Evolutionary conservation across 495 filamentous ascomycete genomes (phyloP), one percentile per base, ranked within the genome.

Genomic region (Platismatia glauca): DNA sequence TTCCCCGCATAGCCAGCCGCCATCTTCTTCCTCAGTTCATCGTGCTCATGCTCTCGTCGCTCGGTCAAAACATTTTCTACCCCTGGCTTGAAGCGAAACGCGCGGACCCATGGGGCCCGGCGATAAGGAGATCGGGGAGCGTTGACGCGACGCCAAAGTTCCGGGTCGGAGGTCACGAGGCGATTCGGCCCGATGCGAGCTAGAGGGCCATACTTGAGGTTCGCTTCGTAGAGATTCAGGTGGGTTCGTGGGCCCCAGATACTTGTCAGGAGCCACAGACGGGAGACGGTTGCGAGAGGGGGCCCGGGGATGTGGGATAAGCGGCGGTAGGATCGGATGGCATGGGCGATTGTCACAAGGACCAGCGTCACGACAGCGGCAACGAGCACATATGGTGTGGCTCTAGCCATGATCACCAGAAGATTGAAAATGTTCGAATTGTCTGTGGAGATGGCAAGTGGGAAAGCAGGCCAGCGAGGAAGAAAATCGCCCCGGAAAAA

Each of bases 1-100:
- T 77, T 80, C 38, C 80, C 79, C 1, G 75, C 68, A 62, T 84
- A 84, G 61, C 34, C 59, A 22, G 60, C n/a, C 29, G 24, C 27
- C 50, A 62, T 33, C 11, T 75, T 35, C 75, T 69, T 16, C 72
- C 69, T 2, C 66, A 71, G 18, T 66, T 72, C 64, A 79, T 77
- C 18, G 69, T 71, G 27, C 61, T 67, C 22, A 0, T 41, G 18
- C 37, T 52, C 33, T 3, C 35, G 29, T 8, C 46, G n/a, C 46
- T 55, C 24, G n/a, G 27, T 53, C 20, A 61, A n/a, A 6, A 61
- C 46, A 41, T 61, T 35, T 2, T 61, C 38, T 0, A 41, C n/a
- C 22, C 20, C n/a, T 20, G 27, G 38, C 34, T 55, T 29, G 15
- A 61, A 13, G 35, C 27, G 44, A 13, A 6, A 16, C 2, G 31